phyloP scores from a whole-genome alignment of 345 rosid species.

The Citrus mangshanensis region DNA sequence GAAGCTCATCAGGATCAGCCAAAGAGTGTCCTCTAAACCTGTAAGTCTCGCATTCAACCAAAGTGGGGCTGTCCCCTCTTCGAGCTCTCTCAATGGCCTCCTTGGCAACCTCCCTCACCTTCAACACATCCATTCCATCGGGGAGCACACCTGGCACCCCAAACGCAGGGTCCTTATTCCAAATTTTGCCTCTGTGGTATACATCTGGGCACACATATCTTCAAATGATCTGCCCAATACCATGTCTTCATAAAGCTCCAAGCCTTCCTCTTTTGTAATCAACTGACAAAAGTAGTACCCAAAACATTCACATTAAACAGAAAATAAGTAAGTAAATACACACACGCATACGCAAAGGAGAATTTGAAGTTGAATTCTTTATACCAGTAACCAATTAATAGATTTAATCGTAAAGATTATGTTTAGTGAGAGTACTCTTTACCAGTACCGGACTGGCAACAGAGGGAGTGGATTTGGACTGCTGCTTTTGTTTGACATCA shows the following conservation, averaged over 20 bases:
- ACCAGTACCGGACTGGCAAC: background rate
- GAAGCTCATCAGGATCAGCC: conserved; percentile 74
- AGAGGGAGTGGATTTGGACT: background rate
- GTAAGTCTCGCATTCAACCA: conserved; percentile 66
- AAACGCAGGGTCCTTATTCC: conserved; percentile 55
- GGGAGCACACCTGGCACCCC: conserved; percentile 66
- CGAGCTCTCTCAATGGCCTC: conserved; percentile 55
- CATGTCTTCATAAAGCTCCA: conserved; percentile 57
- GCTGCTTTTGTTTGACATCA: conserved; percentile 10
- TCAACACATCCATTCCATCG: conserved; percentile 65
- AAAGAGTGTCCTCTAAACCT: no score
- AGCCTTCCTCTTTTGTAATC: conserved; percentile 53
- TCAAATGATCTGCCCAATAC: conserved; percentile 50
- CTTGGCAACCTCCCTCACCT: conserved; percentile 55
- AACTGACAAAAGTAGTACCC: conserved; percentile 20
- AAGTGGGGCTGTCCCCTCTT: conserved; percentile 60
- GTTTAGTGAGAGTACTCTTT: background rate
- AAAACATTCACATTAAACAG: background rate
- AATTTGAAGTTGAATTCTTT: background rate
- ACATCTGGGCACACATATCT: conserved; percentile 74
- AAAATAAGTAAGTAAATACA: no score
- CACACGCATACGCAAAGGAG: background rate
- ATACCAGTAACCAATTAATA: background rate
- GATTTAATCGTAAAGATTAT: no score
- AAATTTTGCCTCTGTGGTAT: conserved; percentile 50